These are phyloP conservation scores for Bocquillonia castaneifolia DNA, from an alignment of 441 rosid species.

Conservation along the genomic window DNA sequence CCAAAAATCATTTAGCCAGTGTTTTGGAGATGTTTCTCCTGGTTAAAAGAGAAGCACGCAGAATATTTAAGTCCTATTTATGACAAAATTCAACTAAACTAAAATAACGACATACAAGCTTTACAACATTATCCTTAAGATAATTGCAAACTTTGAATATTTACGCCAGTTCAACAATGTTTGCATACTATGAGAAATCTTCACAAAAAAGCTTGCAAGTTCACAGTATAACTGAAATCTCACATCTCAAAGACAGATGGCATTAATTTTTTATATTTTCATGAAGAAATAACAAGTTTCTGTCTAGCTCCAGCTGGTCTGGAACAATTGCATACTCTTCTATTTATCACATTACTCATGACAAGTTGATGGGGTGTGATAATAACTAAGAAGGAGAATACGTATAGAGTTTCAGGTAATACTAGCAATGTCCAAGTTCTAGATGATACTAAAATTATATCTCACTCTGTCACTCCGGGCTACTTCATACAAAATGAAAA, in stretches of 20 bases:
- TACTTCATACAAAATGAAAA: neutral
- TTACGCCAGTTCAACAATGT: neutral
- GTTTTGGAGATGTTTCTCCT: neutral
- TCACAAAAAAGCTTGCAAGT: neutral
- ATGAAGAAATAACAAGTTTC: neutral
- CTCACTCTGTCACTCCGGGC: neutral
- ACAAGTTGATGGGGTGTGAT: too few species aligned
- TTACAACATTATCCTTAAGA: neutral
- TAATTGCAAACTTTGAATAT: neutral
- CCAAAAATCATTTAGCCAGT: slow-evolving; percentile 2
- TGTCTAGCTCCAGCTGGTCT: neutral
- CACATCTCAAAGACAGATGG: neutral
- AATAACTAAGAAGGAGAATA: too few species aligned
- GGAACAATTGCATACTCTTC: neutral
- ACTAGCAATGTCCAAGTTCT: too few species aligned
- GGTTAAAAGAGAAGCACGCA: neutral
- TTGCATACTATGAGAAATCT: neutral
- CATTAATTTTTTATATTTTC: neutral
- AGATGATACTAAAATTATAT: neutral
- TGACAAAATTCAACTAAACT: neutral
- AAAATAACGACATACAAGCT: neutral
- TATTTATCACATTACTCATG: too few species aligned
- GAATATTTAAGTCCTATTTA: neutral
- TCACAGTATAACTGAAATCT: neutral
- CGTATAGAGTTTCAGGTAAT: too few species aligned